Evolutionary conservation across 257 asterid genomes (phyloP).

Genomic region (Penstemon barbatus): DNA sequence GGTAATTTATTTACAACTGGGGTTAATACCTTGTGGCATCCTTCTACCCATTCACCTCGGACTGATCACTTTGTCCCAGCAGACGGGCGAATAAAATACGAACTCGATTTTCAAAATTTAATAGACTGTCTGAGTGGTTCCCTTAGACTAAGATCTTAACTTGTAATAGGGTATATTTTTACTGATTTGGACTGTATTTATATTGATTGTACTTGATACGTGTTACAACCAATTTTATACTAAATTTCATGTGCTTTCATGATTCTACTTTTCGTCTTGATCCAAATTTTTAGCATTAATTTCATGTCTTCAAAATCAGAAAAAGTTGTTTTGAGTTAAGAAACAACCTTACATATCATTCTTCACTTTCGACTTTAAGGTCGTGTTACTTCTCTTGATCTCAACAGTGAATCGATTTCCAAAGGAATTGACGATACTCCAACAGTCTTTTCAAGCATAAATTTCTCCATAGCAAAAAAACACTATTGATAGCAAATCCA

Average conservation of each 20-base stretch:
- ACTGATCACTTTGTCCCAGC: no score
- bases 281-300: constrained; percentile 12
- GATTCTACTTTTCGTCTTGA: constrained; percentile 18
- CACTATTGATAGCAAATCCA: constrained; percentile 31
- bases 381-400: constrained; percentile 50
- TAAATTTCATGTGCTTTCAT: constrained; percentile 19
- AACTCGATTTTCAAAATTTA: no score
- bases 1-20: no score
- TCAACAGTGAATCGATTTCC: constrained; percentile 45
- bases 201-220: no score
- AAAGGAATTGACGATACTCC: constrained; percentile 25
- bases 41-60: no score
- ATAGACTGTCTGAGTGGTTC: no score
- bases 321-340: constrained; percentile 41
- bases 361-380: constrained; percentile 42
- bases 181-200: no score
- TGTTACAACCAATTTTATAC: no score
- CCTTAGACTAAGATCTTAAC: no score
- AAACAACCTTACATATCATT: constrained; percentile 45
- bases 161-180: no score
- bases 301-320: constrained; percentile 40
- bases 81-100: no score
- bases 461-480: constrained; percentile 37
- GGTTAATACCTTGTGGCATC: no score
- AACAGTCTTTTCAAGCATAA: constrained; percentile 37